A percentile compares a stretch with the other conserved stretches of the same genome.
phyloP scores from a whole-genome alignment of 2,329 filamentous ascomycete genomes.

The Biscogniauxia marginata region DNA sequence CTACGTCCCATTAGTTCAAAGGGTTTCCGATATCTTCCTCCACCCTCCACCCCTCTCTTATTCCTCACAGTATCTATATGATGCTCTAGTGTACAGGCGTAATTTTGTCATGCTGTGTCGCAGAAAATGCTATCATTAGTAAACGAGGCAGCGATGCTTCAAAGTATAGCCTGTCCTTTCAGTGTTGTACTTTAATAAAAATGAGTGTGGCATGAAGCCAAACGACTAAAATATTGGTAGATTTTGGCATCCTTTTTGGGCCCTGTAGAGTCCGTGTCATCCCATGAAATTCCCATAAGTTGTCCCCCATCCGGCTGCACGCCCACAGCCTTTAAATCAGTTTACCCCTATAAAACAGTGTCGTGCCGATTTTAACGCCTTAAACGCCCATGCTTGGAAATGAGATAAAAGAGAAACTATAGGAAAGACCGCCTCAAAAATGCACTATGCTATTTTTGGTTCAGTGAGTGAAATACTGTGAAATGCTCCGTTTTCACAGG shows the following conservation, averaged over 20 bases:
- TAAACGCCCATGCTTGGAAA: conserved; percentile 4
- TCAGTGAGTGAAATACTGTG: too few relatives aligned
- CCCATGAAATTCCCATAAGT: neutral
- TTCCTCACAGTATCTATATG: conserved; percentile 14
- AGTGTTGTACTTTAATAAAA: neutral
- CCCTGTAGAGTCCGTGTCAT: too few relatives aligned
- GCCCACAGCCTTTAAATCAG: too few relatives aligned
- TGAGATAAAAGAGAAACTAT: neutral
- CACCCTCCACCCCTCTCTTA: neutral
- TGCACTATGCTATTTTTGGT: conserved; percentile 1
- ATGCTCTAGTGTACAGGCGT: conserved; percentile 17
- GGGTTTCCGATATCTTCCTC: neutral
- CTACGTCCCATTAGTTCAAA: neutral
- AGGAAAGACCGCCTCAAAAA: neutral
- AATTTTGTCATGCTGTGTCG: conserved; percentile 6
- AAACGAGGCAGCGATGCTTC: neutral
- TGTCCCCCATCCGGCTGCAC: too few relatives aligned
- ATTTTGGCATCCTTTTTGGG: conserved; percentile 3
- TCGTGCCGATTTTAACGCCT: conserved; percentile 11
- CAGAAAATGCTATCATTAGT: conserved; percentile 11
- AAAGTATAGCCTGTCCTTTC: too few relatives aligned
- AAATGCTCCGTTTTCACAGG: too few relatives aligned
- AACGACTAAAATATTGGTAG: neutral
- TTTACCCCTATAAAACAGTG: too few relatives aligned
- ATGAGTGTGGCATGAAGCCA: conserved; percentile 1